A percentile compares a stretch with the other conserved stretches of the same genome.
Evolutionary conservation across 2,329 filamentous ascomycete species (phyloP).

Genomic region (Nemania diffusa): DNA sequence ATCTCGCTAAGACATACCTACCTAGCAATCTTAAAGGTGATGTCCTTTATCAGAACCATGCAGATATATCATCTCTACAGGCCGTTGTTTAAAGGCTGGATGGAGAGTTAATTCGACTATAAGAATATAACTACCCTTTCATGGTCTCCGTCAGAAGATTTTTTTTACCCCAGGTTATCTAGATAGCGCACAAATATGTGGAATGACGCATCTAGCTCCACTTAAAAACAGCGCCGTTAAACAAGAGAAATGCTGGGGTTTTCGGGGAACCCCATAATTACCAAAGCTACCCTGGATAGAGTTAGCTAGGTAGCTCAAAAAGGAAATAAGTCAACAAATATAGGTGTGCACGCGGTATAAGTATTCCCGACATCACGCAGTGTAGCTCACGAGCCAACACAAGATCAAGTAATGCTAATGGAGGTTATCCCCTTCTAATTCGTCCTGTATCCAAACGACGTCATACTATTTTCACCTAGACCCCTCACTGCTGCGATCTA

Average conservation of each 20-base stretch:
- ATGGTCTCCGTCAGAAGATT: background rate
- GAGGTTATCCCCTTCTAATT: background rate
- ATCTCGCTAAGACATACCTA: background rate
- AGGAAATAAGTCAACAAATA: background rate
- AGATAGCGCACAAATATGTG: background rate
- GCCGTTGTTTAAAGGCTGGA: background rate
- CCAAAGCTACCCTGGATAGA: background rate
- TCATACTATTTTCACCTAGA: background rate
- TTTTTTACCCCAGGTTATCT: background rate
- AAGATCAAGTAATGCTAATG: no score
- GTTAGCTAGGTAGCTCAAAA: background rate
- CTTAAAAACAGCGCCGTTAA: conserved; percentile 1
- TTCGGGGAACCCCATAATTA: conserved; percentile 12
- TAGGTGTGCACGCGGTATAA: no score
- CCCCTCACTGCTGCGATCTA: background rate
- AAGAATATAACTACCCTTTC: background rate
- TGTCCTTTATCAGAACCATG: no score
- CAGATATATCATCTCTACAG: background rate
- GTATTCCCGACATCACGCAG: no score
- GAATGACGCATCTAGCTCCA: conserved; percentile 9
- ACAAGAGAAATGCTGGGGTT: conserved; percentile 7
- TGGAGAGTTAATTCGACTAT: background rate
- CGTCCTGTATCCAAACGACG: background rate
- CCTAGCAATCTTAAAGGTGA: no score
- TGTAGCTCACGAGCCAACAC: no score